phyloP scores from a whole-genome alignment of 805 yeast genomes.

The Yarrowia phangngaensis region DNA sequence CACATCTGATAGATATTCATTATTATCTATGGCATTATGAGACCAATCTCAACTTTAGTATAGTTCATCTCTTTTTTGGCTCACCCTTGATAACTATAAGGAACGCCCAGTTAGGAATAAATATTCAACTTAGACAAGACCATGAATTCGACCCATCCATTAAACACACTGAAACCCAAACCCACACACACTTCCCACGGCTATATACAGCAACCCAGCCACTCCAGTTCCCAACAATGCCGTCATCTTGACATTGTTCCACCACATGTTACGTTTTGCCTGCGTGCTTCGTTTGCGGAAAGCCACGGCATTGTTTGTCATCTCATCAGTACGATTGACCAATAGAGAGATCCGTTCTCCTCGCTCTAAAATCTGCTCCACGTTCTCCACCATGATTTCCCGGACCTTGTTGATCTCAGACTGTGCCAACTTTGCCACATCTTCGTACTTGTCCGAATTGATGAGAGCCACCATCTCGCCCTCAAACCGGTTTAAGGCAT shows the following conservation, averaged over 20 bases:
- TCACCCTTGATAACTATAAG: too few relatives aligned
- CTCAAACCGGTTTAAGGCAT: constrained; percentile 18
- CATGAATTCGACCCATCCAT: too few relatives aligned
- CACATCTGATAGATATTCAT: too few relatives aligned
- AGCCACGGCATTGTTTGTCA: constrained; percentile 61
- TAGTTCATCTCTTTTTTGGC: too few relatives aligned
- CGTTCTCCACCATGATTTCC: constrained; percentile 66
- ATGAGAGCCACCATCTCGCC: constrained; percentile 28
- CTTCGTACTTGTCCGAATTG: constrained; percentile 30
- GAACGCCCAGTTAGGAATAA: too few relatives aligned
- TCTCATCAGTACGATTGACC: constrained; percentile 73
- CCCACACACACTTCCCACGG: constrained; percentile 8
- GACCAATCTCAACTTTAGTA: too few relatives aligned
- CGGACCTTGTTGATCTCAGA: constrained; percentile 61
- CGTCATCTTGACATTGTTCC: constrained; percentile 44
- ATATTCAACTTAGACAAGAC: too few relatives aligned
- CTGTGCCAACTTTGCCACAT: constrained; percentile 35
- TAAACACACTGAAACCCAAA: constrained; percentile 24
- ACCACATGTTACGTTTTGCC: constrained; percentile 67
- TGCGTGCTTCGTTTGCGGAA: constrained; percentile 66
- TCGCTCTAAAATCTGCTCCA: constrained; percentile 65
- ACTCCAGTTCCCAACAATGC: constrained; percentile 23
- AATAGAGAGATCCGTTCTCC: constrained; percentile 71
- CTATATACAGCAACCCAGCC: constrained; percentile 2
- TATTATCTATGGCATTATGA: too few relatives aligned